A percentile compares a stretch with the other conserved stretches of the same genome.
Evolutionary conservation across 2,329 filamentous ascomycete species (phyloP).

Genomic region (Dothistroma pini): DNA sequence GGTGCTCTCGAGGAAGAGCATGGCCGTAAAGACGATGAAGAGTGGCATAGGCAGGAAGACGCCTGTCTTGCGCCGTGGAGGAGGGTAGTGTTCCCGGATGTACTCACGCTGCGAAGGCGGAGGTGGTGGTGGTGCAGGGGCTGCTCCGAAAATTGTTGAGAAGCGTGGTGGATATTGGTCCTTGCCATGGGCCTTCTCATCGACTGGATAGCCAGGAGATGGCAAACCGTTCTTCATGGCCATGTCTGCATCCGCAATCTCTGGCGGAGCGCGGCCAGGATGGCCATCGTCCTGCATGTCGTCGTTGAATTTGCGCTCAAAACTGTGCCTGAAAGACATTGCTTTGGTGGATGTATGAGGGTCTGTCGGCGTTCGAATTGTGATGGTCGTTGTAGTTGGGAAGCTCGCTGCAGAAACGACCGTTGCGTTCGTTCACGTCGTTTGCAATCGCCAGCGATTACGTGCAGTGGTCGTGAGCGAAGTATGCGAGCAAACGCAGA

Average conservation of each 20-base stretch:
- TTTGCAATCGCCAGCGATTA: conserved; percentile 9
- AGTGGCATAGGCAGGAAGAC: conserved; percentile 33
- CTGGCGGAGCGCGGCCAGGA: conserved; percentile 20
- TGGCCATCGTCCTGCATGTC: conserved; percentile 29
- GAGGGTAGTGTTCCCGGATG: conserved; percentile 27
- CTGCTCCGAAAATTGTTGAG: conserved; percentile 31
- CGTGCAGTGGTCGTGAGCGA: background rate
- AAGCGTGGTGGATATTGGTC: conserved; percentile 32
- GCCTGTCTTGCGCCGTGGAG: conserved; percentile 27
- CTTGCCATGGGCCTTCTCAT: conserved; percentile 26
- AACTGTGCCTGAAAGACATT: conserved; percentile 31
- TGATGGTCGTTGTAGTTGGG: background rate
- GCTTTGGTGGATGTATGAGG: background rate
- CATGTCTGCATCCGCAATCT: conserved; percentile 18
- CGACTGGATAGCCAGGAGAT: conserved; percentile 14
- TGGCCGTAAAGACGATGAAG: conserved; percentile 32
- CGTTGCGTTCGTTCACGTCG: conserved; percentile 4
- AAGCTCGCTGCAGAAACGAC: background rate
- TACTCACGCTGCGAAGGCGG: conserved; percentile 22
- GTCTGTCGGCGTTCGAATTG: background rate
- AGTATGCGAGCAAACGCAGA: conserved; percentile 1
- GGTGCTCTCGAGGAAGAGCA: conserved; percentile 35
- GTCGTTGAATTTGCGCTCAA: conserved; percentile 34
- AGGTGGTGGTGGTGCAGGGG: conserved; percentile 18
- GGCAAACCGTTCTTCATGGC: conserved; percentile 14